These are phyloP conservation scores for Lachancea lanzarotensis DNA, from an alignment of 805 yeast species.

Conservation along the genomic window DNA sequence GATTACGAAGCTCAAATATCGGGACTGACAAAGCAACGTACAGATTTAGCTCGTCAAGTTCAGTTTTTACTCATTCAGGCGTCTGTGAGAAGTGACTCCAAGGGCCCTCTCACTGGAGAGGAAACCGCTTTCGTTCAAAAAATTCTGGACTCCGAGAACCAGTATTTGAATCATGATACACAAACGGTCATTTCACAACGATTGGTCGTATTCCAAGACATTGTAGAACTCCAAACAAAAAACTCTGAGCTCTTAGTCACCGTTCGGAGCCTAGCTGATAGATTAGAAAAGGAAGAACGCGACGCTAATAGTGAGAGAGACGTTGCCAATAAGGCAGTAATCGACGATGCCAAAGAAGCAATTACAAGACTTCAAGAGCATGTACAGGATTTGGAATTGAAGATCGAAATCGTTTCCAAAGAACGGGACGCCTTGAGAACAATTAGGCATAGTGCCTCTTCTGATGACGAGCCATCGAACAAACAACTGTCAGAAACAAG, in stretches of 20 bases:
- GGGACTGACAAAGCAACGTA: slow-evolving; percentile 48
- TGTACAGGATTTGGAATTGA: slow-evolving; percentile 44
- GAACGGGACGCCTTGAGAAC: slow-evolving; percentile 65
- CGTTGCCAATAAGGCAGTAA: slow-evolving; percentile 38
- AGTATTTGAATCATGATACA: slow-evolving; percentile 51
- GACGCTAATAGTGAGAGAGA: slow-evolving; percentile 16
- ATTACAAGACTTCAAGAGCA: slow-evolving; percentile 57
- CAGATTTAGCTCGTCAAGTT: slow-evolving; percentile 79
- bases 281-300: slow-evolving; percentile 60
- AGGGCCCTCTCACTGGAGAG: slow-evolving; percentile 52
- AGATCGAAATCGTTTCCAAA: slow-evolving; percentile 46
- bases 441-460: background rate
- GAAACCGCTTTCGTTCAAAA: slow-evolving; percentile 62
- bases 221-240: slow-evolving; percentile 62
- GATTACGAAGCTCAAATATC: slow-evolving; percentile 34
- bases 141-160: slow-evolving; percentile 35
- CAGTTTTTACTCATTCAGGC: slow-evolving; percentile 65
- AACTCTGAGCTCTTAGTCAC: slow-evolving; percentile 66
- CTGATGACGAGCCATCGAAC: background rate
- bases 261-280: slow-evolving; percentile 63
- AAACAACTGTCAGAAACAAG: background rate
- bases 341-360: slow-evolving; percentile 63
- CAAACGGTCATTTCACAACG: slow-evolving; percentile 66
- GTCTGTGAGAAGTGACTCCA: slow-evolving; percentile 48
- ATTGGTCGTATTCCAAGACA: slow-evolving; percentile 60